Evolutionary conservation across 2,329 filamentous ascomycete genomes (phyloP).

Genomic region (Xylariales sp.): DNA sequence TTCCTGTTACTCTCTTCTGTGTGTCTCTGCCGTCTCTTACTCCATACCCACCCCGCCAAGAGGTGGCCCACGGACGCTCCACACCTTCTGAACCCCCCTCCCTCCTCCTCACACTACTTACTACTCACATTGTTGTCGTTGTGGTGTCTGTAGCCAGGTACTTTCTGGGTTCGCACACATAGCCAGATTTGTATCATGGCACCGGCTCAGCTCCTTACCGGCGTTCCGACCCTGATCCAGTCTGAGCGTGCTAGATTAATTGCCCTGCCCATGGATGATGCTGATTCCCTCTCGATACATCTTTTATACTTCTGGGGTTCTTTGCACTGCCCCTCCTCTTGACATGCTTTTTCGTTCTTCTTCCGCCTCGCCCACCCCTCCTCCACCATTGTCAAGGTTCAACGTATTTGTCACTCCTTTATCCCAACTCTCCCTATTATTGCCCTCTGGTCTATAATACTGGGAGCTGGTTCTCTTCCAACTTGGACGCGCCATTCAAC

Average conservation of each 20-base stretch:
- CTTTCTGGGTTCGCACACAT: slow-evolving; percentile 24
- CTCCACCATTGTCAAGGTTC: slow-evolving; percentile 28
- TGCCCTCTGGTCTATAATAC: slow-evolving; percentile 38
- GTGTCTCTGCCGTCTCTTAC: slow-evolving; percentile 23
- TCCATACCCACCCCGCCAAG: slow-evolving; percentile 33
- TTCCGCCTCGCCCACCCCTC: slow-evolving; percentile 41
- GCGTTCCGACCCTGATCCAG: slow-evolving; percentile 43
- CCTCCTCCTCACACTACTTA: no score
- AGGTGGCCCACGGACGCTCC: no score
- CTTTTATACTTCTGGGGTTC: slow-evolving; percentile 49
- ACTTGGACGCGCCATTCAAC: slow-evolving; percentile 33
- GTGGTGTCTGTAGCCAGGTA: no score
- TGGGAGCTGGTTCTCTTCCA: slow-evolving; percentile 54
- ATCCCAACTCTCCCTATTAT: slow-evolving; percentile 31
- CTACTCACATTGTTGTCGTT: no score
- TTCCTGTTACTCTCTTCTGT: no score
- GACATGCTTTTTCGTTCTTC: slow-evolving; percentile 32
- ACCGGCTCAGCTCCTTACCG: slow-evolving; percentile 48
- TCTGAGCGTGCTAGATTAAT: slow-evolving; percentile 36
- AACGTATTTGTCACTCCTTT: slow-evolving; percentile 48
- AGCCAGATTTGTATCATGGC: slow-evolving; percentile 40
- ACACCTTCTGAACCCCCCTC: no score
- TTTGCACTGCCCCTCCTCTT: slow-evolving; percentile 45
- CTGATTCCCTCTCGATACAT: slow-evolving; percentile 37
- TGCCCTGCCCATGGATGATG: slow-evolving; percentile 32